These are phyloP conservation scores for Rhododendron williamsianum DNA, from an alignment of 148 eudicot genomes.

Conservation along the genomic window DNA sequence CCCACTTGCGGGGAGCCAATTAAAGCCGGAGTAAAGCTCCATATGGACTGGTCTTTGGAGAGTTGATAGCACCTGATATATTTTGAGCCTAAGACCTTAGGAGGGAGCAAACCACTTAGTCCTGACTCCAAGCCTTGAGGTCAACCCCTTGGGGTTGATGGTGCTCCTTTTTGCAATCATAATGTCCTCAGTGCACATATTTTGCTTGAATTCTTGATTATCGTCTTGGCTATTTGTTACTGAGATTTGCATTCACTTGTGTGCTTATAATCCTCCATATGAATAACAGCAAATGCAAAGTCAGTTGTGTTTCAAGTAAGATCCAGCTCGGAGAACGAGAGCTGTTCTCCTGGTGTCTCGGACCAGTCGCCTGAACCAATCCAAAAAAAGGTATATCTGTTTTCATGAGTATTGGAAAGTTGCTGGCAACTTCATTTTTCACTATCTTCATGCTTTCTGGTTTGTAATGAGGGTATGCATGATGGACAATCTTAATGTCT, in stretches of 20 bases:
- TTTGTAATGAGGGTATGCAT: neutral
- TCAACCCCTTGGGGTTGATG: neutral
- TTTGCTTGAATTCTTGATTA: neutral
- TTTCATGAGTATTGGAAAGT: neutral
- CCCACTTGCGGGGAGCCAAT: no score
- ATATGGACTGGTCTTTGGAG: no score
- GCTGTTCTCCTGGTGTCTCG: conserved; percentile 19
- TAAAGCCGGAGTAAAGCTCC: no score
- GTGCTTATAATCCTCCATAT: neutral
- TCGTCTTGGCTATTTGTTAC: neutral
- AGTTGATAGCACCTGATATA: no score
- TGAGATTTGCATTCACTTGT: neutral
- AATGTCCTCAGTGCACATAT: neutral
- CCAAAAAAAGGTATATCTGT: conserved; percentile 31
- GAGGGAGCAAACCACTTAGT: no score
- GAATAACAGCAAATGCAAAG: conserved; percentile 34
- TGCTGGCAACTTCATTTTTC: neutral
- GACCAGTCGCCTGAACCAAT: conserved; percentile 22
- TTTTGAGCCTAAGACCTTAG: no score
- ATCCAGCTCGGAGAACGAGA: conserved; percentile 42
- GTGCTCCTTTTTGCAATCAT: neutral
- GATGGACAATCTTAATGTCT: neutral
- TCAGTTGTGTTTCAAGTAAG: conserved; percentile 31
- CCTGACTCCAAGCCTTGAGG: no score
- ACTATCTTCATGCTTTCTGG: neutral